Evolutionary conservation across 163 green algal species (phyloP).

Genomic region (Coccomyxa subellipsoidea): DNA sequence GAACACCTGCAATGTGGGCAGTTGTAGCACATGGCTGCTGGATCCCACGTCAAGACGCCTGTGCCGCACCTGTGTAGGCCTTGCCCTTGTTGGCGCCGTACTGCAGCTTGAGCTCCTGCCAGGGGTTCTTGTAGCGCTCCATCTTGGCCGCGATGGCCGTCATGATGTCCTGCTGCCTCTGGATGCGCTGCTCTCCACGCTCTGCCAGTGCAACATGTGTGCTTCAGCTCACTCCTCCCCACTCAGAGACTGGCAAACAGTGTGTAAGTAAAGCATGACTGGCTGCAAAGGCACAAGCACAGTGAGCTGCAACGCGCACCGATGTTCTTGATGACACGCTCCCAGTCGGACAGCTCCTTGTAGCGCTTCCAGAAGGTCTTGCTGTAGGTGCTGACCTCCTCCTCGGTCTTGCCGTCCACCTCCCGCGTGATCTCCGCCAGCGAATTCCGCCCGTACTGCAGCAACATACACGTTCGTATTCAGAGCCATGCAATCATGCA

Average conservation of each 20-base stretch:
- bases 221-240: no score
- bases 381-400: conserved; percentile 73
- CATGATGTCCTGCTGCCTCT: conserved; percentile 93
- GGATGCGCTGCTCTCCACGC: conserved; percentile 92
- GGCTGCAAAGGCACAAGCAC: no score
- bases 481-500: no score
- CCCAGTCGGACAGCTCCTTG: conserved; percentile 88
- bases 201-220: conserved; percentile 50
- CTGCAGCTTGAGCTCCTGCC: conserved; percentile 82
- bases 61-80: conserved; percentile 71
- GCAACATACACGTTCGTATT: no score
- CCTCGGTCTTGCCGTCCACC: conserved; percentile 93
- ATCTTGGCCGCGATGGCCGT: conserved; percentile 89
- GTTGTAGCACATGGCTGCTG: no score
- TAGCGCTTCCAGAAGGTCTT: conserved; percentile 89
- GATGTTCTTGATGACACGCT: conserved; percentile 92
- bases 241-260: no score
- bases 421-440: conserved; percentile 81
- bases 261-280: no score
- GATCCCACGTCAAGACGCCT: no score
- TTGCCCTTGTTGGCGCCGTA: conserved; percentile 97
- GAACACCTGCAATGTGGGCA: no score
- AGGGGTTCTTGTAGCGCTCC: conserved; percentile 93
- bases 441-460: conserved; percentile 70
- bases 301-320: not conserved